Conservation (phyloP, 2,329 filamentous ascomycete genomes). For the Hymenoscyphus linearis region DNA sequence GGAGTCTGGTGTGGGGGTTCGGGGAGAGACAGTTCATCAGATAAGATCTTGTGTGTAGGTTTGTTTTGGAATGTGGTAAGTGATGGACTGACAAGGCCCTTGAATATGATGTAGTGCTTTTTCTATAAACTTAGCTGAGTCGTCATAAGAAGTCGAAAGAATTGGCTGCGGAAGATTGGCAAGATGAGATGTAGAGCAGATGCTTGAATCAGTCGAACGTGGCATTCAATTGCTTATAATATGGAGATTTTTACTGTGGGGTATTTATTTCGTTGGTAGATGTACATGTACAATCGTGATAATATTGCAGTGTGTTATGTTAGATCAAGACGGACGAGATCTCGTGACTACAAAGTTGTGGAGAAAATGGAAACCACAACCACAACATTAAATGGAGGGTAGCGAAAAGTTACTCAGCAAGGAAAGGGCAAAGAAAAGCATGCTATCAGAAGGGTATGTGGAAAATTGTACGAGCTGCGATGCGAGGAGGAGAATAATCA, state of each 20-base stretch:
- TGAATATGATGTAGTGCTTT: background rate
- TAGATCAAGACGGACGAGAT: background rate
- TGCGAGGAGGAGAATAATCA: background rate
- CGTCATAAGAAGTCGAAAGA: background rate
- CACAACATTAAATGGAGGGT: background rate
- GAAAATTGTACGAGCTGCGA: background rate
- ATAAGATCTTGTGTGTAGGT: background rate
- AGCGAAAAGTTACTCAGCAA: background rate
- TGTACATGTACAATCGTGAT: background rate
- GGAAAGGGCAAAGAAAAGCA: background rate
- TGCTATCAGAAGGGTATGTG: background rate
- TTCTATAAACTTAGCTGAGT: too few species aligned
- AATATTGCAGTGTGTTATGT: background rate
- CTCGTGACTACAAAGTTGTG: background rate
- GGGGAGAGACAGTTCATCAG: background rate
- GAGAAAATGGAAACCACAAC: background rate
- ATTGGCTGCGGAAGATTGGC: background rate
- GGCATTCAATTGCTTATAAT: background rate
- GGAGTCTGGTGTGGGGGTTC: background rate
- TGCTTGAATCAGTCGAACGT: background rate
- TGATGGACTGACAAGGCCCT: background rate
- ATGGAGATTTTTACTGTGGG: background rate
- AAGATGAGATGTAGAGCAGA: background rate
- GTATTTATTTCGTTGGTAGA: background rate
- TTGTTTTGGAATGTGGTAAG: background rate